Evolutionary conservation across 495 filamentous ascomycete species (phyloP).

Genomic region (Penicillium verhagenii): DNA sequence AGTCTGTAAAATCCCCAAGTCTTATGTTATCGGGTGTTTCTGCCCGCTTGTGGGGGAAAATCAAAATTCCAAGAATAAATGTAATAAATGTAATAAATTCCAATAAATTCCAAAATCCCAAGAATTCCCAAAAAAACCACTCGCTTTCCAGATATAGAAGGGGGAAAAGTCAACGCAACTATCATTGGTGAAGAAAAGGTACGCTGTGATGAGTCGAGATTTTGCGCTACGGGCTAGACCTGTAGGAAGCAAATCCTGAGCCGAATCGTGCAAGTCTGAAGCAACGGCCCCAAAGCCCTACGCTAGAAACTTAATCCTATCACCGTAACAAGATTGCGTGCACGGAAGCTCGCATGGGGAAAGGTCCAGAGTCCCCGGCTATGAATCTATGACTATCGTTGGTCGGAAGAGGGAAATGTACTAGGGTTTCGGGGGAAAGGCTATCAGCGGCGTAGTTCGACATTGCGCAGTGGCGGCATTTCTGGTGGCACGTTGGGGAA

Average conservation of each 20-base stretch:
- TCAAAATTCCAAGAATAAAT: not conserved
- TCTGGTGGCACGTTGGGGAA: not conserved
- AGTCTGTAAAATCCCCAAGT: conserved; percentile 4
- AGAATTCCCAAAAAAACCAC: not conserved
- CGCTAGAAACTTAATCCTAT: conserved; percentile 18
- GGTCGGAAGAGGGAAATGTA: not conserved
- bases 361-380: conserved; percentile 14
- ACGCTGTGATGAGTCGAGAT: conserved; percentile 26
- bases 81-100: too few species aligned
- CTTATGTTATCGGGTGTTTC: conserved; percentile 1
- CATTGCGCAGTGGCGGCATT: not conserved
- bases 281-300: conserved; percentile 13
- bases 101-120: too few species aligned
- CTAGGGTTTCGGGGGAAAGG: conserved; percentile 7
- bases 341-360: conserved; percentile 20
- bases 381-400: conserved; percentile 7
- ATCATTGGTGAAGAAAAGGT: conserved; percentile 28
- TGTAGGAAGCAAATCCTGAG: conserved; percentile 9
- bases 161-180: conserved; percentile 11
- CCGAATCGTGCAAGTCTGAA: conserved; percentile 16
- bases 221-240: conserved; percentile 14
- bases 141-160: conserved; percentile 18
- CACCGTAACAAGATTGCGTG: conserved; percentile 8
- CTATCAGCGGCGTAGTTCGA: conserved; percentile 13
- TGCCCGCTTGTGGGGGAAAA: not conserved